Percentiles rank a stretch among this genome's conserved stretches.
Evolutionary conservation across 257 asterid species (phyloP).

Genomic region (Solanum ossicruentum): DNA sequence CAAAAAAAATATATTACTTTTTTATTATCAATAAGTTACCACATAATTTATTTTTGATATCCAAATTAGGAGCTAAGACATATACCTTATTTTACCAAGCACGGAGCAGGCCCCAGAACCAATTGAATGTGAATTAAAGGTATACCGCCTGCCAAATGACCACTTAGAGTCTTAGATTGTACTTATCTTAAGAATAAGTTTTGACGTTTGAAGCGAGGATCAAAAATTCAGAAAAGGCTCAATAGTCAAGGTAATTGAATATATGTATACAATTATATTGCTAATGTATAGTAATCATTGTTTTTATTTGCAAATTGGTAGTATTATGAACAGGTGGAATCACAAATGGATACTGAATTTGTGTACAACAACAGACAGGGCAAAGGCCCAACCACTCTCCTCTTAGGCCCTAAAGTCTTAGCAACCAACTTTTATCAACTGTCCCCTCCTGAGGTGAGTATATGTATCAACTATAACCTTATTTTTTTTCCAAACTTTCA

Average conservation of each 20-base stretch:
- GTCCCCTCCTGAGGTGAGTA: slow-evolving; percentile 28
- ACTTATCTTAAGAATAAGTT: neutral
- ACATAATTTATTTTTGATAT: too few species aligned
- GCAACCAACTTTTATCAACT: slow-evolving; percentile 21
- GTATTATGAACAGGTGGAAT: slow-evolving; percentile 9
- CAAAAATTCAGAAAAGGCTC: too few species aligned
- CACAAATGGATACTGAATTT: slow-evolving; percentile 8
- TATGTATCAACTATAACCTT: neutral
- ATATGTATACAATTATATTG: neutral
- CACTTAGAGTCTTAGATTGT: too few species aligned
- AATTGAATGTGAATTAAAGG: neutral
- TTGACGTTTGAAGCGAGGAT: neutral
- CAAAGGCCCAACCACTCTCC: slow-evolving; percentile 15
- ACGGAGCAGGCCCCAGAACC: neutral
- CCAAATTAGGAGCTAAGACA: too few species aligned
- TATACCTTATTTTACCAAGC: too few species aligned
- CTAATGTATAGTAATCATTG: neutral
- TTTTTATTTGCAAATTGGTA: neutral
- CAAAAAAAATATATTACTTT: too few species aligned
- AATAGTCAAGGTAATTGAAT: too few species aligned
- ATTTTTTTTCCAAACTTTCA: neutral
- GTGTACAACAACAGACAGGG: slow-evolving; percentile 8
- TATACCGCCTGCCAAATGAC: too few species aligned
- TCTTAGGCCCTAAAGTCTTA: slow-evolving; percentile 22
- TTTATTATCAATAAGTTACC: too few species aligned